Evolutionary conservation across 192 early-diverging fungal genomes (phyloP), one percentile per base, ranked within the genome.

Genomic region (Coemansia sp.): DNA sequence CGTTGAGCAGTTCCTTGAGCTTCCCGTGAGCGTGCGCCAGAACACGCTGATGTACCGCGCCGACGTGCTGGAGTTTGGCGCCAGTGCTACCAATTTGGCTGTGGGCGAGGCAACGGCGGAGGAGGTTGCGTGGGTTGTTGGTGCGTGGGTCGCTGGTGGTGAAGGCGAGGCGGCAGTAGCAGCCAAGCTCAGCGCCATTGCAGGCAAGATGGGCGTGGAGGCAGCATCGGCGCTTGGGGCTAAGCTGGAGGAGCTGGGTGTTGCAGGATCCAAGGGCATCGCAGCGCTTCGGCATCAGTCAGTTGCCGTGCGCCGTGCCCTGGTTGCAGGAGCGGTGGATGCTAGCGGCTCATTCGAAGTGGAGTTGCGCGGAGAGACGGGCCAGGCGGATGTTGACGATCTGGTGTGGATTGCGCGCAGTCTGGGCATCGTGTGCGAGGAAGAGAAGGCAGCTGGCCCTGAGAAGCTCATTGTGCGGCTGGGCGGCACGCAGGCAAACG

Each of bases 401-500:
- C 47, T 72, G 41, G 70, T 72, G 45, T 78, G 76, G 76, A 57
- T 72, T 12, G 41, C 66, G n/a, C 76, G 76, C 70, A 78, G 76
- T 32, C 63, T 78, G 26, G 76, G 76, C 8, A 62, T 78, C 66
- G 70, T 69, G 26, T 62, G 63, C 63, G 22, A 62, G 18, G 18
- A 65, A 40, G 15, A 9, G 8, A 12, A 9, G 8, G 16, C 47
- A 6, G 4, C 47, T 8, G 47, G 19, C 47, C 6, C 47, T 18
- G 16, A 56, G 9, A 36, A 54, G 47, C 59, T 67, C 11, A 37
- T 58, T 37, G 67, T 65, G 5, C 18, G 46, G 18, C 66, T 78
- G 41, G 41, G 48, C 36, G 63, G 69, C 22, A 16, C 6, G 8
- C 40, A 51, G 22, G 52, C 63, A 40, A 42, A 43, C 41, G 16